Evolutionary conservation across 371 early-diverging fungal species (phyloP).

Genomic region (Apophysomyces ossiformis): DNA sequence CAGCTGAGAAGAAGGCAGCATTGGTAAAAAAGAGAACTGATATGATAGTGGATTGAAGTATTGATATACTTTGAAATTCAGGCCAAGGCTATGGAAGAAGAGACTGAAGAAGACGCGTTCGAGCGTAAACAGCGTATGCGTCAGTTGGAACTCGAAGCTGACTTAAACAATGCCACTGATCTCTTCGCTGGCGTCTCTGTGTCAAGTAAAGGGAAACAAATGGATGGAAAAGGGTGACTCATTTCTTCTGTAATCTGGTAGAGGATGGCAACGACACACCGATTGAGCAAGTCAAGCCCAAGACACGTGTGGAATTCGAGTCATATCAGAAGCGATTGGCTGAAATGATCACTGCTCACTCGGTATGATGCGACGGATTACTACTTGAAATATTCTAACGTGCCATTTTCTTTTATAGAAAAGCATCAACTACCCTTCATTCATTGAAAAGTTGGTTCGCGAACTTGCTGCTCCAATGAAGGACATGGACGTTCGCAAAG

Average conservation of each 20-base stretch:
- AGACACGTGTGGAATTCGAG: constrained; percentile 84
- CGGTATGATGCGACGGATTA: constrained; percentile 48
- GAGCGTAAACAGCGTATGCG: constrained; percentile 69
- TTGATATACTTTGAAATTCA: constrained; percentile 9
- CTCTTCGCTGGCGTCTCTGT: constrained; percentile 79
- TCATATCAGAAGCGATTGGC: constrained; percentile 73
- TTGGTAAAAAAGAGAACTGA: constrained; percentile 26
- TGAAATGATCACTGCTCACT: constrained; percentile 70
- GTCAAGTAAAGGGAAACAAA: constrained; percentile 40
- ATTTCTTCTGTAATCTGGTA: constrained; percentile 12
- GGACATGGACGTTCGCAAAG: constrained; percentile 82
- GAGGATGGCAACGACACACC: constrained; percentile 53
- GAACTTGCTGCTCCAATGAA: constrained; percentile 79
- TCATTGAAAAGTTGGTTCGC: constrained; percentile 81
- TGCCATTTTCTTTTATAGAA: constrained; percentile 26
- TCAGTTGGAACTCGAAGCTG: constrained; percentile 75
- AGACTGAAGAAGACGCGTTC: constrained; percentile 71
- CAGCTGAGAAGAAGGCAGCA: constrained; percentile 57
- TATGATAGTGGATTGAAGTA: background rate
- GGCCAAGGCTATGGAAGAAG: constrained; percentile 42
- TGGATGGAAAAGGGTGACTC: background rate
- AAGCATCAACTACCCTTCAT: constrained; percentile 59
- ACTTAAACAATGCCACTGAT: constrained; percentile 83
- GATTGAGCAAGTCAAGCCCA: constrained; percentile 76
- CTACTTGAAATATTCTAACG: constrained; percentile 5